These are phyloP conservation scores for Pythium phragmitis DNA, from an alignment of 352 stramenopile species.

Conservation along the genomic window DNA sequence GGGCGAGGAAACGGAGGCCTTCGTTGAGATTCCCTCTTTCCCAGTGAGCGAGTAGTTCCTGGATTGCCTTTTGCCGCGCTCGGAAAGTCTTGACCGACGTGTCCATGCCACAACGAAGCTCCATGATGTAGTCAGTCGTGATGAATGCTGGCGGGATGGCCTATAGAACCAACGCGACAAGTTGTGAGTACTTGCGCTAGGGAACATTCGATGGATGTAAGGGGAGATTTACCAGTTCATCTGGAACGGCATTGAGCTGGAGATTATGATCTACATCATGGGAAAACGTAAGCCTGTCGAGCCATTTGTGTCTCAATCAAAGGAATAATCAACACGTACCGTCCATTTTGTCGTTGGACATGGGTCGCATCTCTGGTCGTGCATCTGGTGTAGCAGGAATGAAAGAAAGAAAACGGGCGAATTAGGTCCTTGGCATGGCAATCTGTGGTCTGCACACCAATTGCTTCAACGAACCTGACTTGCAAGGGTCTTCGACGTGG, in stretches of 20 bases:
- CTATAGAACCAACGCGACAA: not conserved
- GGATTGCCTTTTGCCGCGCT: slow-evolving; percentile 61
- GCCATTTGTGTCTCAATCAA: not conserved
- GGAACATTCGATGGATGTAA: not conserved
- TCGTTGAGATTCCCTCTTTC: slow-evolving; percentile 69
- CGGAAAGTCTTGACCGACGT: slow-evolving; percentile 76
- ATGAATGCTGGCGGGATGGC: slow-evolving; percentile 24
- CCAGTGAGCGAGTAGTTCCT: slow-evolving; percentile 71
- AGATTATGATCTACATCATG: not conserved
- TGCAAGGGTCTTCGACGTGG: slow-evolving; percentile 20
- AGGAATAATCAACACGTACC: not conserved
- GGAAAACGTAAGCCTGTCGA: not conserved
- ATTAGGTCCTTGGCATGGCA: not conserved
- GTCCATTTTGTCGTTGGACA: not conserved
- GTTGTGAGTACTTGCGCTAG: not conserved
- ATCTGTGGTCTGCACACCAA: not conserved
- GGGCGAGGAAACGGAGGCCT: slow-evolving; percentile 59
- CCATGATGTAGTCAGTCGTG: slow-evolving; percentile 75
- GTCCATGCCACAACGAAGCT: slow-evolving; percentile 85
- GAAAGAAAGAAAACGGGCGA: not conserved
- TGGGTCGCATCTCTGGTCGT: not conserved
- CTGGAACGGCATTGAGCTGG: not conserved
- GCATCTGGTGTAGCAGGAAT: not conserved
- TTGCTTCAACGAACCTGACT: slow-evolving; percentile 12
- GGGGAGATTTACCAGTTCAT: slow-evolving; percentile 1